A percentile compares a stretch with the other conserved stretches of the same genome.
These are phyloP conservation scores for Coelastrella sp. DNA, from an alignment of 139 green algal species.

Conservation along the genomic window DNA sequence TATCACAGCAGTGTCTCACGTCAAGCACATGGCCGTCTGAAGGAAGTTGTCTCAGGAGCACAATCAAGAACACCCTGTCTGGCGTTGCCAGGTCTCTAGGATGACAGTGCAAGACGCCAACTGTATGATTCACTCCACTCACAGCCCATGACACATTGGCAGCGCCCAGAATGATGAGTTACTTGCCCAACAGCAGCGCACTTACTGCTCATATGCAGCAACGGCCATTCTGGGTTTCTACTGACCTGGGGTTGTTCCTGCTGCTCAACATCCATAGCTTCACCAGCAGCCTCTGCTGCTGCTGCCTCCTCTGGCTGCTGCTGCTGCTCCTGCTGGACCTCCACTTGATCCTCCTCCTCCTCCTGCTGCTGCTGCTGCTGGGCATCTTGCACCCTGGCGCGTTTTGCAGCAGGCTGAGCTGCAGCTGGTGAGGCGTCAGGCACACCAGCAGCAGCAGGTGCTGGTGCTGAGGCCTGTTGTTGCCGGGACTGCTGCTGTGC, in stretches of 20 bases:
- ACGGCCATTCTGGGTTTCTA: neutral
- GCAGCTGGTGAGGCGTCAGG: slow-evolving; percentile 17
- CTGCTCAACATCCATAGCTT: neutral
- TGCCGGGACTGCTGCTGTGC: neutral
- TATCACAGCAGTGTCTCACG: too few species aligned
- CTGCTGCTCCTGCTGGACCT: neutral
- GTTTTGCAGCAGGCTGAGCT: slow-evolving; percentile 11
- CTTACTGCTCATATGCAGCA: neutral
- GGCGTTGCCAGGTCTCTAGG: too few species aligned
- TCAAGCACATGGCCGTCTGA: too few species aligned
- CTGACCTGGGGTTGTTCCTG: neutral
- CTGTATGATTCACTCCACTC: too few species aligned
- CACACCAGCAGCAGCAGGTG: neutral
- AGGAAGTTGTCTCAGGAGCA: too few species aligned
- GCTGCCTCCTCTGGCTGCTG: neutral
- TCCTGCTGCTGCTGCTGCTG: neutral
- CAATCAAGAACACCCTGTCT: too few species aligned
- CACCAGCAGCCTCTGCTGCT: slow-evolving; percentile 30
- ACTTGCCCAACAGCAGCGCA: neutral
- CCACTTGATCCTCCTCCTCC: slow-evolving; percentile 4
- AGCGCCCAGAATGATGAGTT: neutral
- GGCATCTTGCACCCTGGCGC: neutral
- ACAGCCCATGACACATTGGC: too few species aligned
- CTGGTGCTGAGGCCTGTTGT: slow-evolving; percentile 20
- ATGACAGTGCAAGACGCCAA: too few species aligned